A percentile compares a stretch with the other conserved stretches of the same genome.
Conservation (phyloP, 2,329 filamentous ascomycete genomes). For the Lecanicillium sp. region DNA sequence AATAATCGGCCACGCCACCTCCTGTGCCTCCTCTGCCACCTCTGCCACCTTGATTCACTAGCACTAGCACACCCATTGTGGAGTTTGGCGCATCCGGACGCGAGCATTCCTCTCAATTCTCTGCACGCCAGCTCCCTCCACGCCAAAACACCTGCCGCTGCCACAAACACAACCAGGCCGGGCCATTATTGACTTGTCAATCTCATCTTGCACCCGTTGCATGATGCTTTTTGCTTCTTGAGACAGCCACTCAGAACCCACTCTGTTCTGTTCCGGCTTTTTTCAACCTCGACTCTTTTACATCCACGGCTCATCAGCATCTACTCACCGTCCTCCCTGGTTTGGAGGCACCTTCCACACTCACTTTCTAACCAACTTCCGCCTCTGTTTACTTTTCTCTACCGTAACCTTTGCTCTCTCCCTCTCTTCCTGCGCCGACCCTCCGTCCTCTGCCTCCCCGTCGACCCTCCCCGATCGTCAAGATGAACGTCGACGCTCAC, state of each 20-base stretch:
- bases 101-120: constrained; percentile 6
- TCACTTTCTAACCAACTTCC: background rate
- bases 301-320: constrained; percentile 7
- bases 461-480: background rate
- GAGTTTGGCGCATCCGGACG: background rate
- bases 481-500: constrained; percentile 26
- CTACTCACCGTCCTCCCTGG: constrained; percentile 4
- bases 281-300: too few relatives aligned
- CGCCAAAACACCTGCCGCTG: background rate
- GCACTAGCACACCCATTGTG: constrained; percentile 16
- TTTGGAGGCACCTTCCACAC: constrained; percentile 8
- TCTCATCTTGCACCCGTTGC: background rate
- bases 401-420: constrained; percentile 4
- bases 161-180: too few relatives aligned
- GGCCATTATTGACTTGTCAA: background rate
- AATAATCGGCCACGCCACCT: constrained; percentile 2
- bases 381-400: constrained; percentile 6
- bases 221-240: constrained; percentile 7
- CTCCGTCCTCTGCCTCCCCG: background rate
- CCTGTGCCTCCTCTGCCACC: constrained; percentile 7
- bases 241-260: background rate
- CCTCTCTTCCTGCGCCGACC: constrained; percentile 5
- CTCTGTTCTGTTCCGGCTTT: background rate
- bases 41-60: constrained; percentile 16
- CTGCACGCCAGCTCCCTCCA: background rate